These are phyloP conservation scores for Chalciporus piperatoides DNA, from an alignment of 1,284 basidiomycete species.

Conservation along the genomic window DNA sequence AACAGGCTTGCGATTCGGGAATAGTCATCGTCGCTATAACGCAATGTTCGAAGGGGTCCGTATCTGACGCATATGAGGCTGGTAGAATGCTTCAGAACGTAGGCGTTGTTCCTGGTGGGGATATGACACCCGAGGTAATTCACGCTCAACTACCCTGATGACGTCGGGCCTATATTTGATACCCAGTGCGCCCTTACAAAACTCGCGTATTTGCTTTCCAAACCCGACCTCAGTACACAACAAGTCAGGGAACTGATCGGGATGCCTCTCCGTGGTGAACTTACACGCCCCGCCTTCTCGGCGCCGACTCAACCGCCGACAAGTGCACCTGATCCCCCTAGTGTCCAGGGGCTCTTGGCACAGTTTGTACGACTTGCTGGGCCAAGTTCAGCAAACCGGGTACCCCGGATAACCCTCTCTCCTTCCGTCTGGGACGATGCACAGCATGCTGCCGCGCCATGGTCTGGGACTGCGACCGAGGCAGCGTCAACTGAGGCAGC, in stretches of 20 bases:
- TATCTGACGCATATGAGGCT: constrained; percentile 79
- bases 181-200: constrained; percentile 82
- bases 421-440: constrained; percentile 35
- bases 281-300: constrained; percentile 52
- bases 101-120: constrained; percentile 78
- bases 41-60: constrained; percentile 82
- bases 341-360: constrained; percentile 59
- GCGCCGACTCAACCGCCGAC: constrained; percentile 41
- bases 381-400: constrained; percentile 33
- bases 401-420: constrained; percentile 47
- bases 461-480: constrained; percentile 75
- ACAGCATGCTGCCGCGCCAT: constrained; percentile 60
- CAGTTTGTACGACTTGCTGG: constrained; percentile 64
- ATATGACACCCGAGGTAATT: constrained; percentile 91
- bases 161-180: constrained; percentile 9
- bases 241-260: constrained; percentile 78
- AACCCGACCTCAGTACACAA: constrained; percentile 64
- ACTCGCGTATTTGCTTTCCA: constrained; percentile 84
- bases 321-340: constrained; percentile 52
- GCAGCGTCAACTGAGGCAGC: constrained; percentile 63
- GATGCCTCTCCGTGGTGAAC: constrained; percentile 81
- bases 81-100: constrained; percentile 68
- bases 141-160: constrained; percentile 1
- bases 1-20: constrained; percentile 77
- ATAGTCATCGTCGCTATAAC: constrained; percentile 89